Percentiles rank a stretch among this genome's conserved stretches.
These are phyloP conservation scores for Calonectria leucothoes DNA, from an alignment of 2,329 filamentous ascomycete genomes.

Conservation along the genomic window DNA sequence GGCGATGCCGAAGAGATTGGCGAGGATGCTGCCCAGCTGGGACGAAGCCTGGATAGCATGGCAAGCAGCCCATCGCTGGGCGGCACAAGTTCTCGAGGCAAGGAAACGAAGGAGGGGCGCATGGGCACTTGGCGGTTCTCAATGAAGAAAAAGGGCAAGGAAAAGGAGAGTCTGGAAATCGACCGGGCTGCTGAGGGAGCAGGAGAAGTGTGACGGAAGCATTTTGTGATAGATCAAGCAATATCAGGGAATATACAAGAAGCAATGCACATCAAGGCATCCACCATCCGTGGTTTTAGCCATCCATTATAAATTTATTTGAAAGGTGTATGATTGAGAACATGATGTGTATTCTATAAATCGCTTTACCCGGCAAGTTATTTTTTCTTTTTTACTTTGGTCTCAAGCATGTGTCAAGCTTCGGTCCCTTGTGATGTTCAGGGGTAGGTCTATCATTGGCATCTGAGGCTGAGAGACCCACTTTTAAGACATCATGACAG, in stretches of 20 bases:
- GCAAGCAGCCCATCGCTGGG: conserved; percentile 68
- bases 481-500: conserved; percentile 42
- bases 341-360: no score
- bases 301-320: not conserved
- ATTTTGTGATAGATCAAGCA: conserved; percentile 24
- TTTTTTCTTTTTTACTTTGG: not conserved
- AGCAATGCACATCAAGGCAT: not conserved
- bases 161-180: conserved; percentile 66
- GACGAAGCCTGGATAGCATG: conserved; percentile 67
- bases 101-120: conserved; percentile 57
- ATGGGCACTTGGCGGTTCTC: conserved; percentile 66
- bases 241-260: conserved; percentile 25
- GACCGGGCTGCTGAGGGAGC: conserved; percentile 53
- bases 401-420: not conserved
- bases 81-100: conserved; percentile 58
- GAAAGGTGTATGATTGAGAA: not conserved
- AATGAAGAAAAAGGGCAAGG: conserved; percentile 70
- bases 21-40: conserved; percentile 57
- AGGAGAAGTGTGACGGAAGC: conserved; percentile 22
- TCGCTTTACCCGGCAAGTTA: not conserved
- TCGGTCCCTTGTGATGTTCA: conserved; percentile 6
- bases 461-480: conserved; percentile 27
- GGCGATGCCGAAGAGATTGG: conserved; percentile 65
- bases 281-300: not conserved
- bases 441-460: conserved; percentile 23